Evolutionary conservation across 2,329 filamentous ascomycete species (phyloP).

Genomic region (Rutstroemia sp.): DNA sequence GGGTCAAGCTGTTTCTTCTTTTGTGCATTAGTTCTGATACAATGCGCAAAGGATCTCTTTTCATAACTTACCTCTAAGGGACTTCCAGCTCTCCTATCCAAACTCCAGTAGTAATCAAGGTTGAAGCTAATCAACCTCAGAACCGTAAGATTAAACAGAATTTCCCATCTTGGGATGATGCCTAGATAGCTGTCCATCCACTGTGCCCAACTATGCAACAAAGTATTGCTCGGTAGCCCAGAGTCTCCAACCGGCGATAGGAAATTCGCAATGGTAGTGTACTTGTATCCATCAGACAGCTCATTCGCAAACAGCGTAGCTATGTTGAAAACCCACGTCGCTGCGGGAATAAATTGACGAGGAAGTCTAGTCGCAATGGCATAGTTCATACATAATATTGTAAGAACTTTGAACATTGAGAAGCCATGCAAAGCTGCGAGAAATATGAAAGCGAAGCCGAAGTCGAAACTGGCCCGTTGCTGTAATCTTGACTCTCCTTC

Average conservation of each 20-base stretch:
- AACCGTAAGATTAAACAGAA: conserved; percentile 96
- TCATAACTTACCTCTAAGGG: conserved; percentile 67
- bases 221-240: conserved; percentile 1
- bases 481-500: conserved; percentile 51
- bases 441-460: conserved; percentile 72
- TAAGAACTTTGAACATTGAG: conserved; percentile 73
- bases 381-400: conserved; percentile 78
- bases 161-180: conserved; percentile 84
- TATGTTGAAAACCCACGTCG: conserved; percentile 89
- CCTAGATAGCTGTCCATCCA: conserved; percentile 76
- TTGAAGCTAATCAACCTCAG: conserved; percentile 94
- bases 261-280: conserved; percentile 52
- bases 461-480: conserved; percentile 75
- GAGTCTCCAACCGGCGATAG: conserved; percentile 31
- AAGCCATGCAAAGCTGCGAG: conserved; percentile 75
- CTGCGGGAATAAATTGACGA: conserved; percentile 59
- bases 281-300: conserved; percentile 68
- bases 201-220: conserved; percentile 44
- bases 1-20: conserved; percentile 99
- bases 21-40: conserved; percentile 49
- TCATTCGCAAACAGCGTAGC: conserved; percentile 85
- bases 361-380: conserved; percentile 67
- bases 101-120: conserved; percentile 91
- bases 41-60: neutral
- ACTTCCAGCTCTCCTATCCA: conserved; percentile 54